Percentiles rank a stretch among this genome's conserved stretches.
Evolutionary conservation across 2,329 filamentous ascomycete genomes (phyloP).

Genomic region (Diaporthe nobilis): DNA sequence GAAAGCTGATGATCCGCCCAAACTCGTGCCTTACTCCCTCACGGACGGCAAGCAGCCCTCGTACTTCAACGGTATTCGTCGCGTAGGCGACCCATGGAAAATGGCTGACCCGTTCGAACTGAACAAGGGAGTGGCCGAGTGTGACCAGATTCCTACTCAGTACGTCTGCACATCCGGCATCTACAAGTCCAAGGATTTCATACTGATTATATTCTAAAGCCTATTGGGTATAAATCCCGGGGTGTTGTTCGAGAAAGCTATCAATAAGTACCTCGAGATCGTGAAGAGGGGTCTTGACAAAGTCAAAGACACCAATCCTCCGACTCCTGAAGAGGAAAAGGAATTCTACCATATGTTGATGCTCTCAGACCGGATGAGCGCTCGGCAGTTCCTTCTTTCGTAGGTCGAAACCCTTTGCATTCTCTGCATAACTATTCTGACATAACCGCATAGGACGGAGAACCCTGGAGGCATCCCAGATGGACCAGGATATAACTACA

Average conservation of each 20-base stretch:
- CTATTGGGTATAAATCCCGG: neutral
- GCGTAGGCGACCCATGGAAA: neutral
- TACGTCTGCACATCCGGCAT: neutral
- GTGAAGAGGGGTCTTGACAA: neutral
- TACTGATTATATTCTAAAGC: neutral
- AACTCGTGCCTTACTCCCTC: neutral
- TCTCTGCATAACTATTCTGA: neutral
- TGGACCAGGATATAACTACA: neutral
- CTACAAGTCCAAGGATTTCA: neutral
- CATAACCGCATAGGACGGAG: neutral
- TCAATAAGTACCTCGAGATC: neutral
- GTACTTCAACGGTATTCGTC: neutral
- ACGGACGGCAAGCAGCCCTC: neutral
- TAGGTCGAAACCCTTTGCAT: neutral
- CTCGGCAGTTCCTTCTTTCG: slow-evolving; percentile 1
- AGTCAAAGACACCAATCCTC: neutral
- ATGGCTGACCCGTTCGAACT: slow-evolving; percentile 3
- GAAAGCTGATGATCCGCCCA: neutral
- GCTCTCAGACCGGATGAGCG: neutral
- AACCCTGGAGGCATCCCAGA: neutral
- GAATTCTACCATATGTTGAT: neutral
- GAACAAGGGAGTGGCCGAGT: neutral
- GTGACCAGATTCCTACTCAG: neutral
- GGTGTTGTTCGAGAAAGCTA: neutral
- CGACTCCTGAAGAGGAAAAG: neutral